Evolutionary conservation across 176 grass and related monocot species (phyloP).

Genomic region (Aegilops bicornis): DNA sequence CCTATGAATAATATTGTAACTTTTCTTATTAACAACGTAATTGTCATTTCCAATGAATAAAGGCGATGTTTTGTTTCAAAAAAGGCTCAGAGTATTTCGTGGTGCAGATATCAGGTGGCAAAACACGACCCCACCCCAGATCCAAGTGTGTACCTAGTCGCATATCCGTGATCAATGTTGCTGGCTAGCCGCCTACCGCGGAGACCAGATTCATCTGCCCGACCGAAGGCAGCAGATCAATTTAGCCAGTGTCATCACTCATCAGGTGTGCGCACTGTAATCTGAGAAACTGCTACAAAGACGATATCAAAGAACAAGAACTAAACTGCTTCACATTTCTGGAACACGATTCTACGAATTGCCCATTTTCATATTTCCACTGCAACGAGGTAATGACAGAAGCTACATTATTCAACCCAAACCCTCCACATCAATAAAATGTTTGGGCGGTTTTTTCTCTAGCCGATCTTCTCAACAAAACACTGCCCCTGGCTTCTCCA

Average conservation of each 20-base stretch:
- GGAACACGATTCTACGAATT: constrained; percentile 14
- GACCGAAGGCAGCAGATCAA: background rate
- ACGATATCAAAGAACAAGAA: background rate
- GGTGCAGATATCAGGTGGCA: too few relatives aligned
- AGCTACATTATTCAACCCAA: constrained; percentile 71
- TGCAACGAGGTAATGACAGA: constrained; percentile 45
- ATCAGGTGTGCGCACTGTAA: background rate
- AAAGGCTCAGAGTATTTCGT: too few relatives aligned
- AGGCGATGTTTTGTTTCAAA: too few relatives aligned
- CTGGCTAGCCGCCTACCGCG: too few relatives aligned
- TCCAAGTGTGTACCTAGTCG: too few relatives aligned
- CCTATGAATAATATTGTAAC: too few relatives aligned
- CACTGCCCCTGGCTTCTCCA: constrained; percentile 36
- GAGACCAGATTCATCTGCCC: too few relatives aligned
- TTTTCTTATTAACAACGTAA: too few relatives aligned
- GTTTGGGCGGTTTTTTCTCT: constrained; percentile 54
- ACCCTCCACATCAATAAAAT: constrained; percentile 70
- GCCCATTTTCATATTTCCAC: constrained; percentile 31
- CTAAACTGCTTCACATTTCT: background rate
- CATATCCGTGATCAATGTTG: too few relatives aligned
- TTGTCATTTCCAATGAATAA: too few relatives aligned
- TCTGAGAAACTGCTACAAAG: background rate
- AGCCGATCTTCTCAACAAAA: constrained; percentile 50
- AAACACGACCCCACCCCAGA: too few relatives aligned
- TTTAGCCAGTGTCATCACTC: background rate